Evolutionary conservation across 495 filamentous ascomycete genomes (phyloP).

Genomic region (Podospora pseudocomata): DNA sequence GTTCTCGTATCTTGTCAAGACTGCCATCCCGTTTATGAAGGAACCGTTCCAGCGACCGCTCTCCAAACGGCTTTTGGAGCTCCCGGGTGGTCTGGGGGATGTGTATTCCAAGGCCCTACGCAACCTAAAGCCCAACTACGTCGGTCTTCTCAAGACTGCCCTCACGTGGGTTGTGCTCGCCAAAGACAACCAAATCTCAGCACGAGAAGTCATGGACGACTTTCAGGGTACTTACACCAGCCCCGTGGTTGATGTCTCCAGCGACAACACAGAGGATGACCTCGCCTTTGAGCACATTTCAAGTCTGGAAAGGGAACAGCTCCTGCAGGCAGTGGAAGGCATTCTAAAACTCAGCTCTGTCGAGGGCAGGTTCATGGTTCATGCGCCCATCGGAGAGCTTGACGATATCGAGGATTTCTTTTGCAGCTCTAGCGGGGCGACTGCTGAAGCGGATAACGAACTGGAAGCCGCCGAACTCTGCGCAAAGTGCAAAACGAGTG

Average conservation of each 20-base stretch:
- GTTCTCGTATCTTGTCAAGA: slow-evolving; percentile 22
- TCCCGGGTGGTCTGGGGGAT: slow-evolving; percentile 23
- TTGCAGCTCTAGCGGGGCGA: slow-evolving; percentile 5
- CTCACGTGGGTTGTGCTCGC: slow-evolving; percentile 25
- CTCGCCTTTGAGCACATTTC: slow-evolving; percentile 12
- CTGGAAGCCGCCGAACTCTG: slow-evolving; percentile 15
- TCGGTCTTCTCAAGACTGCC: slow-evolving; percentile 25
- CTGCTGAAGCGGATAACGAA: neutral
- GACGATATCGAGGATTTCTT: slow-evolving; percentile 19
- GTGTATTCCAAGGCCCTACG: slow-evolving; percentile 21
- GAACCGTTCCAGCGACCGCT: slow-evolving; percentile 27
- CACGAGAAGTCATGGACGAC: slow-evolving; percentile 27
- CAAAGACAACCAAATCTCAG: slow-evolving; percentile 3
- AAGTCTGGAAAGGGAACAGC: slow-evolving; percentile 23
- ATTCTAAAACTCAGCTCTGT: slow-evolving; percentile 13
- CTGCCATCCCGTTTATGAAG: slow-evolving; percentile 26
- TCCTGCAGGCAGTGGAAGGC: slow-evolving; percentile 17
- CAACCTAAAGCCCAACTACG: slow-evolving; percentile 27
- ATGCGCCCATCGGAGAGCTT: slow-evolving; percentile 8
- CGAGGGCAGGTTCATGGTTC: neutral
- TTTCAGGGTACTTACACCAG: slow-evolving; percentile 23
- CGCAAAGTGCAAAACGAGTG: slow-evolving; percentile 16
- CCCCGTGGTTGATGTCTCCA: neutral
- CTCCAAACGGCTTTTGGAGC: slow-evolving; percentile 18
- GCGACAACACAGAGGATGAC: neutral